These are phyloP conservation scores for Gracilaria vermiculophylla DNA, from an alignment of 23 red algal genomes.

Conservation along the genomic window DNA sequence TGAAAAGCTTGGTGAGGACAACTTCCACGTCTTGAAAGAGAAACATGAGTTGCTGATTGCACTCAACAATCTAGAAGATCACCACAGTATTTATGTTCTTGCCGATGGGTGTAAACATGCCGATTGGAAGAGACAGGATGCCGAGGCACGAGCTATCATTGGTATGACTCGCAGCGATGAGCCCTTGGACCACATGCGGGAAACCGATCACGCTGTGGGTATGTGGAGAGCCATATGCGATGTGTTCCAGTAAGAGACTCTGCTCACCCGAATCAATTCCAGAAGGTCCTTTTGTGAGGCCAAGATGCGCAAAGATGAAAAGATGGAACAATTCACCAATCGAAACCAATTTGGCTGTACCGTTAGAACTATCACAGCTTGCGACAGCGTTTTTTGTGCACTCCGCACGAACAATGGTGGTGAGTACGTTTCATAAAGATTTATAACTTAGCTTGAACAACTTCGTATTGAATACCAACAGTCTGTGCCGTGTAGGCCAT, in stretches of 20 bases:
- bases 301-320: conserved; percentile 21
- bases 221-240: conserved; percentile 38
- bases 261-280: conserved; percentile 8
- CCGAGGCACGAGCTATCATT: conserved; percentile 23
- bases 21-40: conserved; percentile 25
- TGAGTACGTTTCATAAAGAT: no score
- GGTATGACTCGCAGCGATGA: neutral
- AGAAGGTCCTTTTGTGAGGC: conserved; percentile 2
- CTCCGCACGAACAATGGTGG: no score
- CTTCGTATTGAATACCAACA: no score
- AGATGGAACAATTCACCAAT: conserved; percentile 40
- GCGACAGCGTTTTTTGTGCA: no score
- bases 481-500: no score
- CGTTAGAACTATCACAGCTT: no score
- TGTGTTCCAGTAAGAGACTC: conserved; percentile 17
- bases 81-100: neutral
- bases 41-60: neutral
- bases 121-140: neutral
- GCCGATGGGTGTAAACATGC: neutral
- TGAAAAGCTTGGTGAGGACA: conserved; percentile 13
- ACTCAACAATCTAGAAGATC: neutral
- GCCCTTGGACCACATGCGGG: conserved; percentile 6
- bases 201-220: neutral
- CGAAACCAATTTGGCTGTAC: no score
- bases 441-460: no score